A percentile compares a stretch with the other conserved stretches of the same genome.
Evolutionary conservation across 2,329 filamentous ascomycete genomes (phyloP).

Genomic region (Exutisphaerella laricina): DNA sequence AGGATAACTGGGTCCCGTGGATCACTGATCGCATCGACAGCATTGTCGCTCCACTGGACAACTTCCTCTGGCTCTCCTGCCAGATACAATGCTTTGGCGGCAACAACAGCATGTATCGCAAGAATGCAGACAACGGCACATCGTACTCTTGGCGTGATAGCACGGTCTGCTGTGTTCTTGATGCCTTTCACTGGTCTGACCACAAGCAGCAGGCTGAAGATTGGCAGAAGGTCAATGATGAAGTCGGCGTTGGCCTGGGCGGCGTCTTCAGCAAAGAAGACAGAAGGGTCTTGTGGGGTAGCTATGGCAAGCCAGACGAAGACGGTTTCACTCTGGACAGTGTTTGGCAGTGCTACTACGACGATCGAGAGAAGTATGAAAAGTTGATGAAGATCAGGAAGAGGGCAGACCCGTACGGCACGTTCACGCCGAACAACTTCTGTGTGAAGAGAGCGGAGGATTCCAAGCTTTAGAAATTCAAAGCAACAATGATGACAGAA

Average conservation of each 20-base stretch:
- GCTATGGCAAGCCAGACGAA: slow-evolving; percentile 28
- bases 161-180: slow-evolving; percentile 37
- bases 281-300: slow-evolving; percentile 39
- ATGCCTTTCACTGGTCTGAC: slow-evolving; percentile 42
- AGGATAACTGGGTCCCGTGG: slow-evolving; percentile 40
- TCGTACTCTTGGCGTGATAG: slow-evolving; percentile 47
- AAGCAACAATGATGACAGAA: too few species aligned
- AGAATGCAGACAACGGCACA: slow-evolving; percentile 43
- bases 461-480: too few species aligned
- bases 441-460: slow-evolving; percentile 16
- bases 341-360: slow-evolving; percentile 36
- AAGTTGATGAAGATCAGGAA: slow-evolving; percentile 29
- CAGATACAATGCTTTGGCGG: slow-evolving; percentile 47
- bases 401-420: slow-evolving; percentile 34
- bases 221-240: slow-evolving; percentile 43
- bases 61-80: slow-evolving; percentile 41
- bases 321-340: slow-evolving; percentile 33
- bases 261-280: slow-evolving; percentile 37
- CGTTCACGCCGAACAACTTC: slow-evolving; percentile 38
- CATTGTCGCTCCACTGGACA: slow-evolving; percentile 34
- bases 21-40: slow-evolving; percentile 36
- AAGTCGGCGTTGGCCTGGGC: slow-evolving; percentile 23
- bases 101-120: slow-evolving; percentile 38
- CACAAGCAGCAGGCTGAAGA: slow-evolving; percentile 34
- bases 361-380: slow-evolving; percentile 34